Base-by-base conservation (phyloP, 2,329 filamentous ascomycete genomes). In the Lomentospora prolificans region DNA sequence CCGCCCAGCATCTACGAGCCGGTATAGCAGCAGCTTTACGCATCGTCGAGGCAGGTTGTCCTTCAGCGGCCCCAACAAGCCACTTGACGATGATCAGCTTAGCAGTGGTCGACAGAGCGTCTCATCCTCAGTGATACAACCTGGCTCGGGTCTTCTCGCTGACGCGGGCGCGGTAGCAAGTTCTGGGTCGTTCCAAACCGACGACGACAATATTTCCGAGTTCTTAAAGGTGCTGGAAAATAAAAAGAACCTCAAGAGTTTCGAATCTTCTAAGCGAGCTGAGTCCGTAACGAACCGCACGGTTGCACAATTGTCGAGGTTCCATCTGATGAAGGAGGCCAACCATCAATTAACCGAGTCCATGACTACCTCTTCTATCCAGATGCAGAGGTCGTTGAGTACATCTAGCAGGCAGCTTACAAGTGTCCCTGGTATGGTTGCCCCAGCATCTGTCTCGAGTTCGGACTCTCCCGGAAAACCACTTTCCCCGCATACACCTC, bases 1-100 rank as follows among this genome's bases (percentile, higher is more conserved):
- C 2, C 87, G 87, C 59, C 89, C 89, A 4, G 78, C 83, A 7
- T 83, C 86, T 0, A 84, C 88, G n/a, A 85, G 84, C 58, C 84
- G 89, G 50, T 97, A 95, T 67, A 95, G 90, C 69, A 97, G 92
- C 69, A 96, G 91, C 65, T 99, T 99, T 64, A 88, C 86, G 5
- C 90, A 96, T 66, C 83, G 94, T 50, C 83, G 89, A 55, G 86
- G 82, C 27, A 82, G 90, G 48, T 82, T 85, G 24, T 95, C 90
- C 0, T 87, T 87, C 57, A 86, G 87, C 30, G 86, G 87, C 19
- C 78, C 81, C 19, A 89, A 85, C 64, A 85, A 79, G 60, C 75
- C 74, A 2, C 73, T 69, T 1, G 86, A 89, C 54, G 87, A 90
- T 59, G 87, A 90, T 62, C 86, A 88, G 64, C 76, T 75, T 33